phyloP scores from a whole-genome alignment of 2,329 filamentous ascomycete genomes.

The Scedosporium boydii region DNA sequence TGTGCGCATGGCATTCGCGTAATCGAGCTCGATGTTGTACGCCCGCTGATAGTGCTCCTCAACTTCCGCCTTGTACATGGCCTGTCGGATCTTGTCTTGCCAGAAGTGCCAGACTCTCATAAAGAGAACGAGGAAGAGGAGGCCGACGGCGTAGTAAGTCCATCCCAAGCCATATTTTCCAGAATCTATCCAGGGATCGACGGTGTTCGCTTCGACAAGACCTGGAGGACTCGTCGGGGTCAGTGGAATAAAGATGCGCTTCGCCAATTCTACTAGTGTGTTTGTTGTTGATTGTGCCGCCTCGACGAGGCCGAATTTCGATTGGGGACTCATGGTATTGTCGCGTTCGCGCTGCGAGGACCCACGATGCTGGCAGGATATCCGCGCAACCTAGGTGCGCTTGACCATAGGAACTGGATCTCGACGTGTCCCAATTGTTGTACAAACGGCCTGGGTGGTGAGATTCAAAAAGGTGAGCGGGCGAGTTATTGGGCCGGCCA shows the following conservation, averaged over 20 bases:
- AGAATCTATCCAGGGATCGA: constrained; percentile 72
- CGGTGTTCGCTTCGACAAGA: constrained; percentile 49
- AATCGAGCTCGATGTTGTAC: constrained; percentile 41
- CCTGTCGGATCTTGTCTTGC: constrained; percentile 87
- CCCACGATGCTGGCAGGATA: background rate
- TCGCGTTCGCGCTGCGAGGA: background rate
- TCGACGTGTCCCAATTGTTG: background rate
- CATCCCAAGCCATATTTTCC: constrained; percentile 82
- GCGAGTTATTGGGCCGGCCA: background rate
- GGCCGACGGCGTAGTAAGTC: constrained; percentile 74
- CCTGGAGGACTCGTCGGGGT: constrained; percentile 51
- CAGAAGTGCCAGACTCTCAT: constrained; percentile 79
- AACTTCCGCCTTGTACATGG: constrained; percentile 76
- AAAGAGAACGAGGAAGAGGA: constrained; percentile 57
- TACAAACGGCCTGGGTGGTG: background rate
- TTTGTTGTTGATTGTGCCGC: background rate
- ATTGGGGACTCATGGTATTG: constrained; percentile 1
- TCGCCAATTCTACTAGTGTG: constrained; percentile 24
- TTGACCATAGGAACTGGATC: background rate
- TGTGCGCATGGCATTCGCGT: constrained; percentile 32
- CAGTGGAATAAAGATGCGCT: constrained; percentile 51
- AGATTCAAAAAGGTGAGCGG: background rate
- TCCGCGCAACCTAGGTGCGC: background rate
- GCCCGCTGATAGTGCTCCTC: constrained; percentile 51
- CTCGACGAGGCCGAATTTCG: background rate